phyloP scores from a whole-genome alignment of 176 grass and related monocot genomes.

The Carex littledalei region DNA sequence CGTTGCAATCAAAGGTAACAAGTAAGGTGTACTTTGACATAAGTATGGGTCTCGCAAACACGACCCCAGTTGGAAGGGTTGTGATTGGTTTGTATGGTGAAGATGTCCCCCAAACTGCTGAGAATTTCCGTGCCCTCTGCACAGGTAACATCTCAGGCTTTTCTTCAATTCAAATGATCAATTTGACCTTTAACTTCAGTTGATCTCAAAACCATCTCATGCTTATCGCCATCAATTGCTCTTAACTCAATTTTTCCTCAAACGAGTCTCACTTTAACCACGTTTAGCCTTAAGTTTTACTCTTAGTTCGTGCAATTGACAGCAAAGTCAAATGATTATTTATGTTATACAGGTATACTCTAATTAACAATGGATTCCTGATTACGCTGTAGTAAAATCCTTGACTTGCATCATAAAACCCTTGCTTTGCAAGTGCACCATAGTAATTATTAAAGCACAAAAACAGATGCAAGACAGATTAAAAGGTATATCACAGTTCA shows the following conservation, averaged over 20 bases:
- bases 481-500: neutral
- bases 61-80: conserved; percentile 63
- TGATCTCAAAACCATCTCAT: neutral
- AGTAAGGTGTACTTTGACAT: conserved; percentile 98
- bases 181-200: neutral
- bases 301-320: neutral
- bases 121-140: conserved; percentile 90
- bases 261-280: neutral
- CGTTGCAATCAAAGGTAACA: conserved; percentile 77
- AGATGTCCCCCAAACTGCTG: conserved; percentile 75
- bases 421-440: neutral
- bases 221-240: neutral
- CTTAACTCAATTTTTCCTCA: neutral
- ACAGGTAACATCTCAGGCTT: conserved; percentile 33
- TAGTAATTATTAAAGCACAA: neutral
- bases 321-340: neutral
- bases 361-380: neutral
- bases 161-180: neutral
- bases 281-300: neutral
- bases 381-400: neutral
- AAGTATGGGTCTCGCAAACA: conserved; percentile 67
- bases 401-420: neutral
- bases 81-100: conserved; percentile 86
- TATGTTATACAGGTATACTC: neutral
- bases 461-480: neutral